Evolutionary conservation across 1,284 basidiomycete genomes (phyloP).

Genomic region (Pseudozyma sp.): DNA sequence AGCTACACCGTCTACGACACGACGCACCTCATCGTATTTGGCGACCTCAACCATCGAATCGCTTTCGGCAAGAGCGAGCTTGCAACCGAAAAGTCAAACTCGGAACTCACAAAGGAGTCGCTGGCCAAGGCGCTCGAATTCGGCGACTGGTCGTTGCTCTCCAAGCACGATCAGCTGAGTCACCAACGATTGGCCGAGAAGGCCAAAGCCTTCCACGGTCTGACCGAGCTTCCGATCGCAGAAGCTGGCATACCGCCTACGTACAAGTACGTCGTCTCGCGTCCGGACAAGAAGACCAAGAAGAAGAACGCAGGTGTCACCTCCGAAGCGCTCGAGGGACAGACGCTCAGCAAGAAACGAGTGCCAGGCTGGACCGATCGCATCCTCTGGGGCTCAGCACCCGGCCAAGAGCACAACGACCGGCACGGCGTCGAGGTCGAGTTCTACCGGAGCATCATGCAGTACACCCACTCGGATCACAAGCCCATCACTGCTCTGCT

Average conservation of each 20-base stretch:
- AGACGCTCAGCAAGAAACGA: slow-evolving; percentile 75
- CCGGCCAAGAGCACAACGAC: slow-evolving; percentile 26
- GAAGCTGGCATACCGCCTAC: slow-evolving; percentile 57
- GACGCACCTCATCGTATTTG: slow-evolving; percentile 67
- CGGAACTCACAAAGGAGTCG: slow-evolving; percentile 37
- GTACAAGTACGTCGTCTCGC: slow-evolving; percentile 64
- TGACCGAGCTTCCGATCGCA: slow-evolving; percentile 55
- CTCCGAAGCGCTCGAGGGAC: slow-evolving; percentile 30
- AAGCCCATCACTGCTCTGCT: slow-evolving; percentile 68
- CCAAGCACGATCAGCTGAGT: slow-evolving; percentile 62
- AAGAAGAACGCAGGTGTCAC: slow-evolving; percentile 43
- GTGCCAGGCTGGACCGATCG: slow-evolving; percentile 95
- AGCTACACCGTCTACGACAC: slow-evolving; percentile 66
- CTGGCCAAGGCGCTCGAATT: slow-evolving; percentile 42
- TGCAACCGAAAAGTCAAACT: slow-evolving; percentile 12
- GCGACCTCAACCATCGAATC: slow-evolving; percentile 69
- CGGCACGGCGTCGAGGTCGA: slow-evolving; percentile 56
- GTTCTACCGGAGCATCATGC: slow-evolving; percentile 66
- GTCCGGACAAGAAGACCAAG: slow-evolving; percentile 31
- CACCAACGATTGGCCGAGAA: slow-evolving; percentile 37
- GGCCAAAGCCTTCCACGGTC: slow-evolving; percentile 58
- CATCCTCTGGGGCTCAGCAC: slow-evolving; percentile 78
- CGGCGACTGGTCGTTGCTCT: slow-evolving; percentile 55
- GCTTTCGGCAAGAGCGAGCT: slow-evolving; percentile 50
- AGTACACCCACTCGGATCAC: slow-evolving; percentile 67